Base-by-base conservation (phyloP, 805 yeast species). In the Groenewaldozyma tartarivorans region DNA sequence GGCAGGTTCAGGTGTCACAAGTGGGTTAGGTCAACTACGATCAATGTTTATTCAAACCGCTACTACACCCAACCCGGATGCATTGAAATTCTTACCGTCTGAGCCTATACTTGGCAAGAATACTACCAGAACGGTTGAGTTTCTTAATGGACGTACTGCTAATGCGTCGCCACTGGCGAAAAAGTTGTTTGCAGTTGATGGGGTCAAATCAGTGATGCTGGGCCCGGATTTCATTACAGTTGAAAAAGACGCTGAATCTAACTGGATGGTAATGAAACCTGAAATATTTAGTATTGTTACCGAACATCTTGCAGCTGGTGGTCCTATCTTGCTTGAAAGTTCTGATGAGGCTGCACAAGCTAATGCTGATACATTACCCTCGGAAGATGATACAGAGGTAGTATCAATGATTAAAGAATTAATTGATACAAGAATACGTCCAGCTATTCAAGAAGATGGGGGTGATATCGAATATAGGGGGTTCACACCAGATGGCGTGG, bases 371-470 rank as follows among this genome's bases (percentile, higher is more conserved):
- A 65, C 69, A 3, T 67, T 66, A 33, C 74, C 71, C 4, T 59
- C 58, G 7, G 94, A 81, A 36, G 84, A 78, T 38, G 87, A 81
- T 43, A 69, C 73, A 40, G 97, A 90, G 62, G 75, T 86, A 1
- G 81, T 86, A 34, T 77, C 83, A 22, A 81, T 88, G 81, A 86
- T 92, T 54, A 83, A 86, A 52, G 97, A 92, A 57, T 70, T 92
- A 42, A 80, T 94, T 42, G 94, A 83, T 46, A 92, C 98, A 1
- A 77, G 96, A 57, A 88, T 92, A 39, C 79, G 96, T 56, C 99
- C 99, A 1, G 96, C 97, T 1, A 87, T 92, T 43, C 95, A 87
- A 64, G 99, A 92, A 55, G 99, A 92, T 55, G 99, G 99, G 47
- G 99, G 99, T 26, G 97, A 92, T 56, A 79, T 92, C 47, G 88